Evolutionary conservation across 768 basidiomycete species (phyloP).

Genomic region (Russula sp.): DNA sequence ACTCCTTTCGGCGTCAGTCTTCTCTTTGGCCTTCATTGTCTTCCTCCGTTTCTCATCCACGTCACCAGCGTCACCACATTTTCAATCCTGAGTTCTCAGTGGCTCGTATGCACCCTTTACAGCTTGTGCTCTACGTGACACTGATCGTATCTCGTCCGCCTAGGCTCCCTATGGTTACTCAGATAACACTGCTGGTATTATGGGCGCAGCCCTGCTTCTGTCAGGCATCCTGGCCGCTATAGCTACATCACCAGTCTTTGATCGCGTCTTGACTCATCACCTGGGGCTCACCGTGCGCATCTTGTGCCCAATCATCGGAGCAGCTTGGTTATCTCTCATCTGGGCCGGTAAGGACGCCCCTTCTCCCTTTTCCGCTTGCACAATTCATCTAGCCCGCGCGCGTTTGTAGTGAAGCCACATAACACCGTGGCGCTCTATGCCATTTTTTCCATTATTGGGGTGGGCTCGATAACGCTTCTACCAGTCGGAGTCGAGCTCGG

Average conservation of each 20-base stretch:
- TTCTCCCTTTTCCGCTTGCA: neutral
- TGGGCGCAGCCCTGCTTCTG: constrained; percentile 64
- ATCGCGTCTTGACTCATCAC: constrained; percentile 74
- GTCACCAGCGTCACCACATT: constrained; percentile 52
- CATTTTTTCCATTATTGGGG: constrained; percentile 64
- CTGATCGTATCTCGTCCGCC: neutral
- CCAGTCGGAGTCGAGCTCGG: constrained; percentile 74
- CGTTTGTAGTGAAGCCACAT: constrained; percentile 51
- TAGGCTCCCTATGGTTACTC: constrained; percentile 74
- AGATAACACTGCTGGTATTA: constrained; percentile 54
- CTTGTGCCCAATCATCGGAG: constrained; percentile 55
- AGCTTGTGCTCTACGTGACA: neutral
- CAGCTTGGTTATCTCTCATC: constrained; percentile 65
- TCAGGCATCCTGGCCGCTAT: constrained; percentile 66
- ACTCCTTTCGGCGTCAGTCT: constrained; percentile 55
- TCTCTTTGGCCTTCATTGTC: neutral
- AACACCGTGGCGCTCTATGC: constrained; percentile 56
- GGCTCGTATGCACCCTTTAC: constrained; percentile 45
- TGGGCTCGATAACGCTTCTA: constrained; percentile 59
- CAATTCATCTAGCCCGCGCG: neutral
- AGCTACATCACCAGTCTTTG: constrained; percentile 67
- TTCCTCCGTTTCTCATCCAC: neutral
- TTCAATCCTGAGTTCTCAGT: constrained; percentile 58
- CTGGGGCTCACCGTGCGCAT: constrained; percentile 55
- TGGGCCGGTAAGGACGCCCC: constrained; percentile 58